phyloP scores from a whole-genome alignment of 768 basidiomycete species.

The Paxillus rubicundulus region DNA sequence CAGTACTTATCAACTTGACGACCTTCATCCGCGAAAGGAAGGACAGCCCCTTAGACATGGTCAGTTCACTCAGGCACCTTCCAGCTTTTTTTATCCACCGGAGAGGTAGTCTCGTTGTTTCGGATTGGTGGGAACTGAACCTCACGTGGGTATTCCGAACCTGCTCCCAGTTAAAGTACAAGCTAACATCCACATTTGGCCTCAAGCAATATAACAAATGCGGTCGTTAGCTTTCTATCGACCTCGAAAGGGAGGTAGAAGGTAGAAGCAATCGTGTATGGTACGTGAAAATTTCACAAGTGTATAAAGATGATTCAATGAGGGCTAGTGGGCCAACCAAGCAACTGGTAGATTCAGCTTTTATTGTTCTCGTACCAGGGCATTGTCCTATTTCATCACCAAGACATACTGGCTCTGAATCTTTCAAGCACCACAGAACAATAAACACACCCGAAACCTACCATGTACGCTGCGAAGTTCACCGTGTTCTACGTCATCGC shows the following conservation, averaged over 20 bases:
- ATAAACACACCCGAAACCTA: slow-evolving; percentile 24
- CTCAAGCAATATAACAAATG: slow-evolving; percentile 22
- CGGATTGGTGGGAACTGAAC: not conserved
- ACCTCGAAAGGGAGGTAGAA: slow-evolving; percentile 30
- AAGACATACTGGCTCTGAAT: not conserved
- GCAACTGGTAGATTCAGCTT: slow-evolving; percentile 17
- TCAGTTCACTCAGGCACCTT: not conserved
- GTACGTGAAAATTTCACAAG: not conserved
- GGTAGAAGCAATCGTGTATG: slow-evolving; percentile 6
- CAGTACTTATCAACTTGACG: not conserved
- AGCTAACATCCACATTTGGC: slow-evolving; percentile 27
- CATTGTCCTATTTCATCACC: slow-evolving; percentile 2
- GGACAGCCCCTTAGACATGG: slow-evolving; percentile 4
- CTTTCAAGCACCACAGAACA: slow-evolving; percentile 18
- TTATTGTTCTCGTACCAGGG: slow-evolving; percentile 29
- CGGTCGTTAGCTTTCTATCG: slow-evolving; percentile 15
- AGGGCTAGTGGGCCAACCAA: slow-evolving; percentile 14
- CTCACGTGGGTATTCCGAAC: not conserved
- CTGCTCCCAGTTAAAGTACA: slow-evolving; percentile 19
- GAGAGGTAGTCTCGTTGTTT: too few species aligned
- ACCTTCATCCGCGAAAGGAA: slow-evolving; percentile 16
- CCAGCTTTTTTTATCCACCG: too few species aligned
- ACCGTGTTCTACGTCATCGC: slow-evolving; percentile 30
- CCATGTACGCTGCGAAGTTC: slow-evolving; percentile 27
- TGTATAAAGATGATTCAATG: slow-evolving; percentile 24